Conservation (phyloP, 257 asterid genomes). For the Oldenlandia corymbosa region DNA sequence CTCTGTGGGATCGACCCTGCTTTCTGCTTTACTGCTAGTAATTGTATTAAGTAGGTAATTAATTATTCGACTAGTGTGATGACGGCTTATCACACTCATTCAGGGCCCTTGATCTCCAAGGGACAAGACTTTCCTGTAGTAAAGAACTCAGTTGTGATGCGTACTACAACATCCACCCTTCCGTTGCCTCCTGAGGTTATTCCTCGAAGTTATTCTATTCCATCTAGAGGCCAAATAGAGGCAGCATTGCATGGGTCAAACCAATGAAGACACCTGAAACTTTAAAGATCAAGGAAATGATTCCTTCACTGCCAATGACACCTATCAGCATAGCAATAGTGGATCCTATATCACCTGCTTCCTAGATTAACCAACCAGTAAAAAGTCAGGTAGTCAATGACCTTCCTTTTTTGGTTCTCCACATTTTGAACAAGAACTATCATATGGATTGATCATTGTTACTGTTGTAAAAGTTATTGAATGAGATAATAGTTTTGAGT, state of each 20-base stretch:
- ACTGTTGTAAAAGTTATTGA: conserved; percentile 5
- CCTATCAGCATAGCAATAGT: conserved; percentile 29
- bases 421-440: background rate
- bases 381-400: conserved; percentile 26
- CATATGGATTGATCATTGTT: background rate
- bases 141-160: conserved; percentile 21
- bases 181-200: conserved; percentile 52
- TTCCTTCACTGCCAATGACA: conserved; percentile 47
- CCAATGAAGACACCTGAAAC: conserved; percentile 39
- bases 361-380: conserved; percentile 25
- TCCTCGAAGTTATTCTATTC: conserved; percentile 77
- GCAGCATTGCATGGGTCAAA: conserved; percentile 26
- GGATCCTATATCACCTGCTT: conserved; percentile 32
- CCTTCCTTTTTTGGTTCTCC: background rate
- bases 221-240: conserved; percentile 51
- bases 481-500: background rate
- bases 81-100: too few relatives aligned
- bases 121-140: conserved; percentile 35
- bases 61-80: too few relatives aligned
- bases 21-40: too few relatives aligned
- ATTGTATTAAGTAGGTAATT: too few relatives aligned
- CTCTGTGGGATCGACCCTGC: too few relatives aligned
- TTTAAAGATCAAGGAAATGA: conserved; percentile 33
- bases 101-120: conserved; percentile 66
- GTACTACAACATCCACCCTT: conserved; percentile 46